Evolutionary conservation across 768 basidiomycete genomes (phyloP), one percentile per base, ranked within the genome.

Genomic region (Lactifluus subvellereus): DNA sequence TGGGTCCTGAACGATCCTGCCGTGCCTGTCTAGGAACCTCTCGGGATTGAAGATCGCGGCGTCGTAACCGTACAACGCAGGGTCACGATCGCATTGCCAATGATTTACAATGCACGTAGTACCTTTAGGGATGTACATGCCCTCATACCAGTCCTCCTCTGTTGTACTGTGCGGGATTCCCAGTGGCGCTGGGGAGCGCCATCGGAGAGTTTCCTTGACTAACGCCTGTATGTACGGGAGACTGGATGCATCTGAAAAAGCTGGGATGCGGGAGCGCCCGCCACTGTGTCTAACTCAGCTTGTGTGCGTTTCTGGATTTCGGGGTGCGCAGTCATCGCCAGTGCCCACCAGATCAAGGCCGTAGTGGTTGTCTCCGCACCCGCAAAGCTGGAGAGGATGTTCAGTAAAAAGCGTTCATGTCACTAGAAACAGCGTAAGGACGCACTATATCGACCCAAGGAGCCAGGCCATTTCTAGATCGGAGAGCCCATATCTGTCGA

Each of bases 51-150:
- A 37, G 8, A 4, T 7, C 10, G 35, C 35, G 35, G 35, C 27
- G 66, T 68, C 64, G 13, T 53, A 27, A 35, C 55, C 61, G 43
- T 59, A 68, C 1, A 63, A 16, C 20, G 52, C 49, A 30, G 52
- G 27, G 47, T 54, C 22, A 16, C 52, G 22, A 37, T 52, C 38
- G 30, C 45, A 18, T 6, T 27, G 32, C 56, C 66, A 57, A 13
- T 42, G 38, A 51, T 74, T 74, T 6, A 66, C 27, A 2, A 27
- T 27, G 27, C 27, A 27, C 27, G 27, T 27, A 27, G 27, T 27
- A 27, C 27, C 27, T 27, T 27, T 27, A 27, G 27, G 27, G 27
- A 27, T 27, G 27, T 27, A 27, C 27, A 27, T 27, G 27, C 27
- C 27, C 2, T 27, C 27, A 27, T 27, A 27, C 27, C 27, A 27